These are phyloP conservation scores for Penicillium sp. DNA, from an alignment of 2,329 filamentous ascomycete genomes.

Conservation along the genomic window DNA sequence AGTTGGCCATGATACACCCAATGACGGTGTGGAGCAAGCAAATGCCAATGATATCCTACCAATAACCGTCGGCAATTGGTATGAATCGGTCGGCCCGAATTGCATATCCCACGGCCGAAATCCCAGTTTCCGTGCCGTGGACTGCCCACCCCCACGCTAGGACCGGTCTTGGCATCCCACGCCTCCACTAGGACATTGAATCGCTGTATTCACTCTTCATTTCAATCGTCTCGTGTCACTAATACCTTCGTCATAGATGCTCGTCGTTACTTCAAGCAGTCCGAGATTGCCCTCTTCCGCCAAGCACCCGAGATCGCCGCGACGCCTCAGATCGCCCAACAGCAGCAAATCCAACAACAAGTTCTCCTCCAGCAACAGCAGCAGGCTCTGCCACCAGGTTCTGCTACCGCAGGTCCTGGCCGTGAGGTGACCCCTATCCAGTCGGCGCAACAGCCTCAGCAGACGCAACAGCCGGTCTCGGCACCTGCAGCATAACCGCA, in stretches of 20 bases:
- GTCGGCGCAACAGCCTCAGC: conserved; percentile 12
- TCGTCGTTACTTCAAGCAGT: conserved; percentile 97
- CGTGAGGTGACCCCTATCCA: conserved; percentile 26
- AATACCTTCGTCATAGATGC: conserved; percentile 65
- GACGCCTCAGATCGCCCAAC: conserved; percentile 45
- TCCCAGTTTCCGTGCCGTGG: conserved; percentile 19
- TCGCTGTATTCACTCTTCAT: not conserved
- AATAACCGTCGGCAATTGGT: conserved; percentile 45
- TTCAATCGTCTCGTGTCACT: conserved; percentile 8
- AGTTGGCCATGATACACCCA: conserved; percentile 5
- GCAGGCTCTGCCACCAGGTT: conserved; percentile 41
- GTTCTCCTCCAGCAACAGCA: conserved; percentile 40
- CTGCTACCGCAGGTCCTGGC: conserved; percentile 39
- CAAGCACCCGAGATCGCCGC: conserved; percentile 61
- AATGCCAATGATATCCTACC: conserved; percentile 18
- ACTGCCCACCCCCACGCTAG: conserved; percentile 38
- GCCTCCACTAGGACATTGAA: conserved; percentile 2
- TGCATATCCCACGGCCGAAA: conserved; percentile 16
- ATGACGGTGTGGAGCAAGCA: conserved; percentile 5
- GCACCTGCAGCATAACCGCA: conserved; percentile 30
- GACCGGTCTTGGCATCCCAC: conserved; percentile 23
- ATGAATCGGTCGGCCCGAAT: conserved; percentile 28
- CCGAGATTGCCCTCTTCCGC: conserved; percentile 94
- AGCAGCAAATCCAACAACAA: conserved; percentile 46
- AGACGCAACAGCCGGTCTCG: conserved; percentile 24